Base-by-base conservation (phyloP, 169 alveolate genomes). In the Plasmodium reichenowi region DNA sequence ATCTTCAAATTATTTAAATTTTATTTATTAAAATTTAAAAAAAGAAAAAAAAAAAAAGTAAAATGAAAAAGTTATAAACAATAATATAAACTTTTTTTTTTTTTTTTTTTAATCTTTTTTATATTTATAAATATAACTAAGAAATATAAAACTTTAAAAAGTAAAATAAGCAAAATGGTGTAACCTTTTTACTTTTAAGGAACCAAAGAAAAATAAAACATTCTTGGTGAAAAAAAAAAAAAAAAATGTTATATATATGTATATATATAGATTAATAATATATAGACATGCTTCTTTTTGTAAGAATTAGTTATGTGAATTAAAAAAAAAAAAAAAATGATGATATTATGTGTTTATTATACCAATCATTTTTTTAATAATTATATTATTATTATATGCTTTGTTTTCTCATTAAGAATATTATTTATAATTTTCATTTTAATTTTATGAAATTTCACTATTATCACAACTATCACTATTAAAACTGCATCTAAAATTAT, bases 21-120 rank as follows among this genome's bases (percentile, higher is more conserved):
- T 62, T 75, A 60, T 75, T 75, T 75, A 75, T 75, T 75, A 75
- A 63, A 56, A 60, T 75, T 75, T 17, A 75, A 75, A 60, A 75
- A 43, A 12, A 47, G 24, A 47, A 47, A 47, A 47, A 47, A 74
- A 74, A 59, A 66, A 75, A 63, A 43, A 62, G 24, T 12, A 17
- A 13, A 6, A 56, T 56, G 24, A 17, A 17, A 38, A 17, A 56
- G 45, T 64, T 67, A 50, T 13, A 71, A 71, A 38, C 47, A 38
- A 38, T 38, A 74, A 48, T 74, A 74, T 58, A 45, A 29, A 24
- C 58, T 62, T 52, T 66, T 74, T 74, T 74, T 66, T 29, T 22
- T 22, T 59, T 74, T 74, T 38, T 38, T 78, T 52, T 78, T 78
- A 38, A 12, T 43, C 17, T 60, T 66, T 26, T 62, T 26, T 56